Conservation (phyloP, 2,329 filamentous ascomycete genomes). For the Pseudofabraea citricarpa region DNA sequence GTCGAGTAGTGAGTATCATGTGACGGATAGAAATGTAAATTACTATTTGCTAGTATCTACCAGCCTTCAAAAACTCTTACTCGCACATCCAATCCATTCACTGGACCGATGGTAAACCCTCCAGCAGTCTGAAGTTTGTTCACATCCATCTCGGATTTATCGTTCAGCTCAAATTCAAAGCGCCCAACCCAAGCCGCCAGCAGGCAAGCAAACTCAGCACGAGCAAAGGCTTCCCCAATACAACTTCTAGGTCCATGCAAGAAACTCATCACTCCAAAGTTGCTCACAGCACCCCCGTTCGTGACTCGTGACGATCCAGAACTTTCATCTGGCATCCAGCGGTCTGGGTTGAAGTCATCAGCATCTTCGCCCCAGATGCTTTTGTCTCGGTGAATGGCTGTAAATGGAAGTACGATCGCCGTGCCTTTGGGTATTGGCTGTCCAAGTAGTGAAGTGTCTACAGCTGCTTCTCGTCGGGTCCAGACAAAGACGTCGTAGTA, state of each 20-base stretch:
- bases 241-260: slow-evolving; percentile 82
- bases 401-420: slow-evolving; percentile 52
- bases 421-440: slow-evolving; percentile 64
- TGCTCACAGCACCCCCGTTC: slow-evolving; percentile 67
- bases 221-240: slow-evolving; percentile 78
- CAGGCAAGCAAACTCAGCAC: slow-evolving; percentile 79
- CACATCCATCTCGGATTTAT: slow-evolving; percentile 61
- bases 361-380: slow-evolving; percentile 75
- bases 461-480: slow-evolving; percentile 58
- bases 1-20: too few relatives aligned
- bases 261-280: slow-evolving; percentile 78
- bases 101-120: slow-evolving; percentile 67
- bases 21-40: too few relatives aligned
- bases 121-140: slow-evolving; percentile 62
- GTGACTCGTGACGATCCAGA: slow-evolving; percentile 34
- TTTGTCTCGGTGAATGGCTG: slow-evolving; percentile 64
- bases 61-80: slow-evolving; percentile 64
- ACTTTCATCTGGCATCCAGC: slow-evolving; percentile 55
- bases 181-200: slow-evolving; percentile 71
- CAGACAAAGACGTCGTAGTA: slow-evolving; percentile 64
- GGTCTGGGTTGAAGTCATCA: slow-evolving; percentile 69
- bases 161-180: slow-evolving; percentile 58
- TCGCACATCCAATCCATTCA: slow-evolving; percentile 65
- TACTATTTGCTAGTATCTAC: slow-evolving; percentile 33
- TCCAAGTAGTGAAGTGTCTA: slow-evolving; percentile 59